Percentiles rank a stretch among this genome's conserved stretches.
Evolutionary conservation across 2,329 filamentous ascomycete genomes (phyloP).

Genomic region (Aureobasidium sp.): DNA sequence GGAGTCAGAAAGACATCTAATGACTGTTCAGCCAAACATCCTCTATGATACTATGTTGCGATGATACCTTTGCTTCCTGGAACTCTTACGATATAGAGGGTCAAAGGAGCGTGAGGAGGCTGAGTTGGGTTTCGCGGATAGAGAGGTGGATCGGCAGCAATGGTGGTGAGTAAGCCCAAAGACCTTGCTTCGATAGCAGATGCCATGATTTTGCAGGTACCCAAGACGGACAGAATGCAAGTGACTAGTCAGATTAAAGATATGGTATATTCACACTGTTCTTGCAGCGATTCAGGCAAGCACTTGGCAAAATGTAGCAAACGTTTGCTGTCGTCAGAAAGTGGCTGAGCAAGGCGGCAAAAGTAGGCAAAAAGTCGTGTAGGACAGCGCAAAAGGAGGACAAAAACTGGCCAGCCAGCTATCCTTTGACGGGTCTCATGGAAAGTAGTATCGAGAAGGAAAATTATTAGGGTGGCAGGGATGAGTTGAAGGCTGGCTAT

Average conservation of each 20-base stretch:
- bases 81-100: slow-evolving; percentile 87
- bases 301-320: slow-evolving; percentile 3
- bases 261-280: neutral
- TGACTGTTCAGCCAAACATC: slow-evolving; percentile 19
- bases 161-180: slow-evolving; percentile 66
- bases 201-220: slow-evolving; percentile 17
- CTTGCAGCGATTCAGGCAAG: neutral
- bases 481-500: slow-evolving; percentile 1
- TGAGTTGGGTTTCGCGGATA: slow-evolving; percentile 74
- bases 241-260: too few relatives aligned
- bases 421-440: neutral
- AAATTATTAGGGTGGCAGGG: slow-evolving; percentile 2
- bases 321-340: slow-evolving; percentile 17
- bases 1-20: slow-evolving; percentile 87
- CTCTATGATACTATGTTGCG: neutral
- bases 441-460: neutral
- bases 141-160: slow-evolving; percentile 79
- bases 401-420: neutral
- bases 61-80: slow-evolving; percentile 74
- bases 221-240: neutral
- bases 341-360: slow-evolving; percentile 17
- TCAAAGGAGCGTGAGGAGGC: slow-evolving; percentile 61
- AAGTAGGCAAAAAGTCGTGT: neutral
- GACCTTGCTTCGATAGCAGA: slow-evolving; percentile 68
- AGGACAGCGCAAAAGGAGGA: neutral